Conservation (phyloP, 129 eudicot genomes). For the Flaveria bidentis region DNA sequence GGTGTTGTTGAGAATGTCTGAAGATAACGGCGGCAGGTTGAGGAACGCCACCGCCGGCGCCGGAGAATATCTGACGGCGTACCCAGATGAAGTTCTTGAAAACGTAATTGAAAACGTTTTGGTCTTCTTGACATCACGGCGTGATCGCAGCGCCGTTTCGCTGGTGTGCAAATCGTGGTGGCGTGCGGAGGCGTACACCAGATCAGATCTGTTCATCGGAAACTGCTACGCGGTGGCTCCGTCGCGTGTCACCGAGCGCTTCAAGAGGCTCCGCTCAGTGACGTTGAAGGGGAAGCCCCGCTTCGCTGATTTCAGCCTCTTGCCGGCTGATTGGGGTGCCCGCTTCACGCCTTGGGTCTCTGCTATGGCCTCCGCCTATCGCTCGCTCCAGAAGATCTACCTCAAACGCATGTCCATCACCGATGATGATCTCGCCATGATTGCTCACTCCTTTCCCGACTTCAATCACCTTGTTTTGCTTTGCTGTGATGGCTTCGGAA, state of each 20-base stretch:
- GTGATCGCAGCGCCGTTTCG: slow-evolving; percentile 68
- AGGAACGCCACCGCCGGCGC: slow-evolving; percentile 19
- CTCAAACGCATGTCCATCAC: slow-evolving; percentile 69
- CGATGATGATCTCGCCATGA: slow-evolving; percentile 58
- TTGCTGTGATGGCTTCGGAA: slow-evolving; percentile 80
- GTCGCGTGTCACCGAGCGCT: slow-evolving; percentile 45
- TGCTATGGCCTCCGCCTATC: slow-evolving; percentile 48
- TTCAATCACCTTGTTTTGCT: slow-evolving; percentile 67
- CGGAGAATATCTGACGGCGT: slow-evolving; percentile 41
- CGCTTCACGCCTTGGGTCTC: slow-evolving; percentile 57
- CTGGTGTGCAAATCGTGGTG: slow-evolving; percentile 76
- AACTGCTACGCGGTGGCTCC: slow-evolving; percentile 71
- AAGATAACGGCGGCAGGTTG: slow-evolving; percentile 37
- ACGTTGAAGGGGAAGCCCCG: slow-evolving; percentile 69
- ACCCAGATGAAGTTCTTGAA: slow-evolving; percentile 75
- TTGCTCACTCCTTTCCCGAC: slow-evolving; percentile 50
- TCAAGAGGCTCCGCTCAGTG: slow-evolving; percentile 48
- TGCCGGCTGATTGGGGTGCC: slow-evolving; percentile 79
- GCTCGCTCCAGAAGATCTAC: slow-evolving; percentile 54
- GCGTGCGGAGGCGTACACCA: slow-evolving; percentile 71
- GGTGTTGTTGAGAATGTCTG: slow-evolving; percentile 51
- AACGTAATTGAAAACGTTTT: slow-evolving; percentile 75
- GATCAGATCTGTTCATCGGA: slow-evolving; percentile 75
- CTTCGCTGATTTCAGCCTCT: slow-evolving; percentile 68
- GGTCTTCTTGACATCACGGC: slow-evolving; percentile 52